phyloP scores from a whole-genome alignment of 768 basidiomycete genomes.

The Sutorius australiensis region DNA sequence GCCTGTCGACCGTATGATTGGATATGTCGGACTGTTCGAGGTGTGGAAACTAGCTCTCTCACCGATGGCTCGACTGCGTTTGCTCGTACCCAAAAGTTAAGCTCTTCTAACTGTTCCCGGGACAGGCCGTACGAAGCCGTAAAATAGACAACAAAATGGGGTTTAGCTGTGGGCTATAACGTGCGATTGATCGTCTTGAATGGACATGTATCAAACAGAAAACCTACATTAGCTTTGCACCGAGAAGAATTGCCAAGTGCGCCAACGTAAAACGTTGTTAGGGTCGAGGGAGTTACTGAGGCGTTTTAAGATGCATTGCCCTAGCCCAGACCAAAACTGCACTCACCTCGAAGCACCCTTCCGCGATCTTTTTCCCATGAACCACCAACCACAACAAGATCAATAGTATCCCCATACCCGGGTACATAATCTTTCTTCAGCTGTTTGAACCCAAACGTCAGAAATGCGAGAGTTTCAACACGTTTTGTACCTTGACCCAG shows the following conservation, averaged over 20 bases:
- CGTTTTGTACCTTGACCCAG: constrained; percentile 69
- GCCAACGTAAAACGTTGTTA: constrained; percentile 81
- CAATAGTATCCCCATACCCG: constrained; percentile 75
- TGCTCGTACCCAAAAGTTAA: constrained; percentile 58
- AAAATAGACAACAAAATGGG: constrained; percentile 73
- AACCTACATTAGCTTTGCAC: constrained; percentile 38
- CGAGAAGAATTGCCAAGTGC: constrained; percentile 50
- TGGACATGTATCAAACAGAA: not conserved
- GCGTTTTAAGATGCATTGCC: not conserved
- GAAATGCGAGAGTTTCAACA: constrained; percentile 11
- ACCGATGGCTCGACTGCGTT: constrained; percentile 26
- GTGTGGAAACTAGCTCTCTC: not conserved
- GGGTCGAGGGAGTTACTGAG: constrained; percentile 63
- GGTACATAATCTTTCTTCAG: constrained; percentile 87
- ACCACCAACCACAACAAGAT: constrained; percentile 74
- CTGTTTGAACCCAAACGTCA: constrained; percentile 24
- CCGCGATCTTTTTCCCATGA: constrained; percentile 79
- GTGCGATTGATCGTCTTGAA: not conserved
- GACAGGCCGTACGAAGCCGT: constrained; percentile 71
- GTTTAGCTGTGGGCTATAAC: constrained; percentile 40
- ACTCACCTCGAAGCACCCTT: constrained; percentile 66
- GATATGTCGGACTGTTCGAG: not conserved
- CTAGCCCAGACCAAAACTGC: not conserved
- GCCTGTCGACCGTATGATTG: constrained; percentile 2
- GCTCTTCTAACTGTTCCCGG: constrained; percentile 62